Evolutionary conservation across 2,329 filamentous ascomycete species (phyloP).

Genomic region (Lizonia empirigonia): DNA sequence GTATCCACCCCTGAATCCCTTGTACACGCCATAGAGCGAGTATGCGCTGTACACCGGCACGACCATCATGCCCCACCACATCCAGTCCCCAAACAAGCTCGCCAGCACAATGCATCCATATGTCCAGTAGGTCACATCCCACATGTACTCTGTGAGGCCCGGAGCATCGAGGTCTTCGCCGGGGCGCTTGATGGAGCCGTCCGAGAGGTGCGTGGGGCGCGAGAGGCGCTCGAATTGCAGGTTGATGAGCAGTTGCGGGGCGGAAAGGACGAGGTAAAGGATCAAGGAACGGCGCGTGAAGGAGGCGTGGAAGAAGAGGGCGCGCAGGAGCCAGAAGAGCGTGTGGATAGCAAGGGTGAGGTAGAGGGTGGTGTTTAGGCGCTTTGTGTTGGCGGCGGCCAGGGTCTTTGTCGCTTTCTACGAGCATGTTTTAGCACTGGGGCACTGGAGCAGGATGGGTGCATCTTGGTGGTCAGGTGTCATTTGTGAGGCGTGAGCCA

Average conservation of each 20-base stretch:
- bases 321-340: constrained; percentile 75
- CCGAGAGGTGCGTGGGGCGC: constrained; percentile 72
- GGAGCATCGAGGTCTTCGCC: constrained; percentile 88
- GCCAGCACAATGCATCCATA: constrained; percentile 78
- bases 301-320: constrained; percentile 66
- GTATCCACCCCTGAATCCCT: constrained; percentile 51
- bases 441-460: too few relatives aligned
- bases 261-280: constrained; percentile 73
- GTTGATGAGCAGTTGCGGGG: constrained; percentile 78
- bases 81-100: constrained; percentile 79
- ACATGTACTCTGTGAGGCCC: constrained; percentile 96
- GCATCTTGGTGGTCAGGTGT: too few relatives aligned
- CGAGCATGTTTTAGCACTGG: background rate
- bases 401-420: constrained; percentile 63
- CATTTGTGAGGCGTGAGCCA: too few relatives aligned
- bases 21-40: constrained; percentile 54
- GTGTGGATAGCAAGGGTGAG: constrained; percentile 73
- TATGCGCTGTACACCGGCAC: constrained; percentile 56
- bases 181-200: constrained; percentile 68
- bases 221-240: constrained; percentile 84
- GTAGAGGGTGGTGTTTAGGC: constrained; percentile 81
- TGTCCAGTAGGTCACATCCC: constrained; percentile 94
- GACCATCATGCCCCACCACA: constrained; percentile 65
- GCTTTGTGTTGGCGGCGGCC: constrained; percentile 77
- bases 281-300: constrained; percentile 60